Conservation (phyloP, 2,329 filamentous ascomycete genomes). For the Corynespora cassiicola region DNA sequence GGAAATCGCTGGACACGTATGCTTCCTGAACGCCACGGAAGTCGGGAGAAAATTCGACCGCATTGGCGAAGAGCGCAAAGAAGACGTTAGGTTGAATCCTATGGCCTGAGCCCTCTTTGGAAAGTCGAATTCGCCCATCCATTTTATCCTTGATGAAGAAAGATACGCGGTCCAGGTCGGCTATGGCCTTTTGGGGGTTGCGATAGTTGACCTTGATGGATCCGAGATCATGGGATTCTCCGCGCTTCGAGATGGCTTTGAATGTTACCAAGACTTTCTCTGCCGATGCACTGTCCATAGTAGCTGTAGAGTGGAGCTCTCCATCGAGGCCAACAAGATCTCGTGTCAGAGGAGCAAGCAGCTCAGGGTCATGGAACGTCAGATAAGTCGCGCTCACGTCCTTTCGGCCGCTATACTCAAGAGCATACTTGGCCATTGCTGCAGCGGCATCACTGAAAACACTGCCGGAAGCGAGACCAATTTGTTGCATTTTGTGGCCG, state of each 20-base stretch:
- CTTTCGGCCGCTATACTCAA: constrained; percentile 19
- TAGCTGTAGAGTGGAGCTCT: constrained; percentile 9
- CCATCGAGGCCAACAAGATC: constrained; percentile 15
- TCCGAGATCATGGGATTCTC: constrained; percentile 11
- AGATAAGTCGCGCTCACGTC: constrained; percentile 2
- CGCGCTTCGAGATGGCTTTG: constrained; percentile 8
- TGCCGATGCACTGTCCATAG: constrained; percentile 13
- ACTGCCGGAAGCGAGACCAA: constrained; percentile 13
- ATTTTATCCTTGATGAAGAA: constrained; percentile 5
- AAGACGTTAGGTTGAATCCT: constrained; percentile 15
- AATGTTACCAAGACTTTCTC: constrained; percentile 8
- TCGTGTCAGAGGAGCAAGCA: constrained; percentile 13
- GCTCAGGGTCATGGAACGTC: constrained; percentile 13
- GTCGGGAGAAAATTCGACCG: constrained; percentile 19
- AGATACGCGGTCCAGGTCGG: constrained; percentile 4
- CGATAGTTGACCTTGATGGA: constrained; percentile 8
- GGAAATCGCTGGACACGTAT: constrained; percentile 19
- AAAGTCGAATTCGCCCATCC: background rate
- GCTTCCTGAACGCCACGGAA: constrained; percentile 21
- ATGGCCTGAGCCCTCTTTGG: constrained; percentile 5
- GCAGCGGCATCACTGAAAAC: constrained; percentile 16
- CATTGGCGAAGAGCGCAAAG: constrained; percentile 27
- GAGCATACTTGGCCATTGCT: constrained; percentile 15
- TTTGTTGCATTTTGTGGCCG: constrained; percentile 4
- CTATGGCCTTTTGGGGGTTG: constrained; percentile 7